Percentiles rank a stretch among this genome's conserved stretches.
phyloP scores from a whole-genome alignment of 164 flowering plant genomes.

The Umbilicus rupestris region DNA sequence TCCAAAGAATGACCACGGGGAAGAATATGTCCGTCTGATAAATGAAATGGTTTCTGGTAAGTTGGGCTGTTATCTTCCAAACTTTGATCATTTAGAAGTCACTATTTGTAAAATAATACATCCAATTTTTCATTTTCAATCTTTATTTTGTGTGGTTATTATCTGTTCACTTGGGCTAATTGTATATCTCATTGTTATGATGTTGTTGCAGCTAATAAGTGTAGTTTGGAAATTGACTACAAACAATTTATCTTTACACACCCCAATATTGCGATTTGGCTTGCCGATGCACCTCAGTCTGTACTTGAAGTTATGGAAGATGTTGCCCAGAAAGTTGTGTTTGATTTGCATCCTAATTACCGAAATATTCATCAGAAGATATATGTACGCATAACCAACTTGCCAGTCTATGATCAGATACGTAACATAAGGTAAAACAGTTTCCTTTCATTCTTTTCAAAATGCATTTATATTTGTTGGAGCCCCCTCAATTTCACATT shows the following conservation, averaged over 20 bases:
- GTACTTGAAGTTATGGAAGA: slow-evolving; percentile 98
- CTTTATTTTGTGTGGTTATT: no score
- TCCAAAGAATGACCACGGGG: slow-evolving; percentile 58
- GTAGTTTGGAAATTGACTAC: slow-evolving; percentile 97
- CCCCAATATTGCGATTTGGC: slow-evolving; percentile 99
- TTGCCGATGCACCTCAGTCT: slow-evolving; percentile 97
- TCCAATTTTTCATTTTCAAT: background rate
- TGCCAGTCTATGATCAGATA: slow-evolving; percentile 95
- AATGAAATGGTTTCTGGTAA: slow-evolving; percentile 94
- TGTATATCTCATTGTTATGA: background rate
- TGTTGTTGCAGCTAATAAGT: slow-evolving; percentile 68
- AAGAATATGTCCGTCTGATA: slow-evolving; percentile 70
- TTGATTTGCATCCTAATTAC: slow-evolving; percentile 75
- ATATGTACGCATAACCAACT: slow-evolving; percentile 73
- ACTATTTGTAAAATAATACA: background rate
- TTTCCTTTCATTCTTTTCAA: background rate
- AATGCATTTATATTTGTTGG: background rate
- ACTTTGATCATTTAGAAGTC: background rate
- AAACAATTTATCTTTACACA: slow-evolving; percentile 78
- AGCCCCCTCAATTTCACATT: background rate
- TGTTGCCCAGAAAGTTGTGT: slow-evolving; percentile 77
- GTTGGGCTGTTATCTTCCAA: slow-evolving; percentile 1
- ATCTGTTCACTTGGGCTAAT: no score
- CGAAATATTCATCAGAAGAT: slow-evolving; percentile 77
- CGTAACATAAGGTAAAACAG: slow-evolving; percentile 76